These are phyloP conservation scores for Hypoxylon sp. DNA, from an alignment of 2,329 filamentous ascomycete genomes.

Conservation along the genomic window DNA sequence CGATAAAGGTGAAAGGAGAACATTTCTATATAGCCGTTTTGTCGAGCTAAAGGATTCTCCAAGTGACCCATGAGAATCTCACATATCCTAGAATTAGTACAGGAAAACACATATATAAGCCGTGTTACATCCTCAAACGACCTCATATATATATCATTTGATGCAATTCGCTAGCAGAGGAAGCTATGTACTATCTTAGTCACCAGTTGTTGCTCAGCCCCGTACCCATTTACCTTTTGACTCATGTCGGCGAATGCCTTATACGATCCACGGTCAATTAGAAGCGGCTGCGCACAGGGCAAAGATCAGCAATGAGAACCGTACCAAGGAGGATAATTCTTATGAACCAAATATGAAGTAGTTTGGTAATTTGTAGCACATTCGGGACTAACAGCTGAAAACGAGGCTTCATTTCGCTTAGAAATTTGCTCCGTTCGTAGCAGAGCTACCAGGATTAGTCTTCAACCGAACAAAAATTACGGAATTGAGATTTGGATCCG, in stretches of 20 bases:
- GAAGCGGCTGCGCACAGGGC: not conserved
- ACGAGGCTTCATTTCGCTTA: not conserved
- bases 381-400: not conserved
- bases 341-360: not conserved
- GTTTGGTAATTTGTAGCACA: not conserved
- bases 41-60: not conserved
- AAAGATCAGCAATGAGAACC: not conserved
- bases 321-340: not conserved
- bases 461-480: not conserved
- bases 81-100: not conserved
- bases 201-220: not conserved
- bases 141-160: not conserved
- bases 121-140: not conserved
- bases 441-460: not conserved
- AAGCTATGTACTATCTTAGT: not conserved
- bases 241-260: constrained; percentile 27
- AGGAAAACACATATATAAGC: not conserved
- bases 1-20: not conserved
- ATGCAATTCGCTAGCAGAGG: not conserved
- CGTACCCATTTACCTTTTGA: constrained; percentile 12
- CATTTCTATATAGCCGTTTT: not conserved
- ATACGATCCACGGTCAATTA: not conserved
- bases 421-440: too few species aligned
- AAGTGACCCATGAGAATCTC: not conserved
- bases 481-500: not conserved